Evolutionary conservation across 73 alveolate genomes (phyloP), one percentile per base, ranked within the genome.

Genomic region (Blepharisma japonicum): DNA sequence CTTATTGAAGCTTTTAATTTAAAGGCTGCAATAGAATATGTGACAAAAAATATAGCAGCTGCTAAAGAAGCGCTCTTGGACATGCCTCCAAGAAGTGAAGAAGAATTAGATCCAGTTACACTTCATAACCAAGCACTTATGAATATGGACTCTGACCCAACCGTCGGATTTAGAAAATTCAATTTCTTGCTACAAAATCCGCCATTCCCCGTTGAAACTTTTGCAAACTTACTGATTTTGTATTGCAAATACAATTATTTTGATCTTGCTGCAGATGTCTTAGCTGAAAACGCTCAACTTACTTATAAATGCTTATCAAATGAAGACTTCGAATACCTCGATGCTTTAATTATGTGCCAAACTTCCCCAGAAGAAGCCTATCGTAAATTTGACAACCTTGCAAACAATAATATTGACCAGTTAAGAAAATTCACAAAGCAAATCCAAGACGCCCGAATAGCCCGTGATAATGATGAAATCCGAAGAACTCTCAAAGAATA

Each of bases 61-160:
- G 99, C 99, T 3, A 95, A 94, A 90, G 99, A 97, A 84, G 99
- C 99, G 18, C 91, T 97, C 61, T 89, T 92, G 6, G 99, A 97
- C 70, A 97, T 97, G 99, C 99, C 99, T 9, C 99, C 99, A 6
- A 92, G 99, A 77, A 93, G 90, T 74, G 99, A 96, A 84, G 99
- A 96, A 77, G 99, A 97, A 87, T 86, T 97, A 48, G 99, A 97
- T 79, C 98, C 99, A 18, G 99, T 97, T 39, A 96, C 99, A 20
- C 89, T 97, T n/a, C 99, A 96, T 90, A 97, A 97, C 89, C 87
- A 93, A 81, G 99, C 99, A 39, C 82, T 95, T 46, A 91, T 95
- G 97, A 96, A 97, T 86, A 97, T 97, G 83, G 99, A 97, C 68
- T 94, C 92, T 46, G 98, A 97, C 68, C 97, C 99, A 14, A 86